Evolutionary conservation across 768 basidiomycete genomes (phyloP).

Genomic region (Kwoniella heveanensis): DNA sequence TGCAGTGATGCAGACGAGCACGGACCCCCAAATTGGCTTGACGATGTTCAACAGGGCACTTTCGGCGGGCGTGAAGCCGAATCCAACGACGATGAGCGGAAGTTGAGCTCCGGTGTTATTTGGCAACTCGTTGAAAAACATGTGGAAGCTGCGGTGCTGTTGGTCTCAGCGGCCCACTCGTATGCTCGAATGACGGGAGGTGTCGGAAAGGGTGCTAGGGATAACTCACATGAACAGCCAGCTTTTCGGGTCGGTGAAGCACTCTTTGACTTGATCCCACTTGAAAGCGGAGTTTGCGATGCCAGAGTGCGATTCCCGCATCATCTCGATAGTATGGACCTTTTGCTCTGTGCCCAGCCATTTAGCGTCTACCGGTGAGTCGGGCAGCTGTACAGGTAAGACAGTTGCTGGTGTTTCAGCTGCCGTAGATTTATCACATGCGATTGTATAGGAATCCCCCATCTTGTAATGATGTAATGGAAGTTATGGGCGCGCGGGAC

Average conservation of each 20-base stretch:
- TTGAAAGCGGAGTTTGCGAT: constrained; percentile 12
- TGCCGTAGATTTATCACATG: too few relatives aligned
- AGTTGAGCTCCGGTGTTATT: not conserved
- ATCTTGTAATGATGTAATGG: too few relatives aligned
- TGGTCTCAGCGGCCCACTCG: too few relatives aligned
- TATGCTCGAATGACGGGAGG: too few relatives aligned
- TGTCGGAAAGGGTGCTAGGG: too few relatives aligned
- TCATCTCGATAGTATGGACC: constrained; percentile 13
- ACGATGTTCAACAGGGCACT: not conserved
- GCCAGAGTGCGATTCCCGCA: constrained; percentile 5
- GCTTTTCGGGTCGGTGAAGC: constrained; percentile 9
- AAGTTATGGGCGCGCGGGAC: too few relatives aligned
- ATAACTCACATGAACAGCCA: constrained; percentile 14
- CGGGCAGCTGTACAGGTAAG: constrained; percentile 4
- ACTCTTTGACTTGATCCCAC: constrained; percentile 12
- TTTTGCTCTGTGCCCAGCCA: constrained; percentile 7
- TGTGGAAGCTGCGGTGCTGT: not conserved
- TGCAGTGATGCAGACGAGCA: not conserved
- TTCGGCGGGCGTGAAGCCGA: not conserved
- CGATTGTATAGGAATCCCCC: too few relatives aligned
- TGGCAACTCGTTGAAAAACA: not conserved
- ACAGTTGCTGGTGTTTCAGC: not conserved
- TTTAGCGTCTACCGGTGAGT: constrained; percentile 11
- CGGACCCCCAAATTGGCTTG: not conserved
- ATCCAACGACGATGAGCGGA: not conserved